phyloP scores from a whole-genome alignment of 768 basidiomycete species.

The Leccinellum albellum region DNA sequence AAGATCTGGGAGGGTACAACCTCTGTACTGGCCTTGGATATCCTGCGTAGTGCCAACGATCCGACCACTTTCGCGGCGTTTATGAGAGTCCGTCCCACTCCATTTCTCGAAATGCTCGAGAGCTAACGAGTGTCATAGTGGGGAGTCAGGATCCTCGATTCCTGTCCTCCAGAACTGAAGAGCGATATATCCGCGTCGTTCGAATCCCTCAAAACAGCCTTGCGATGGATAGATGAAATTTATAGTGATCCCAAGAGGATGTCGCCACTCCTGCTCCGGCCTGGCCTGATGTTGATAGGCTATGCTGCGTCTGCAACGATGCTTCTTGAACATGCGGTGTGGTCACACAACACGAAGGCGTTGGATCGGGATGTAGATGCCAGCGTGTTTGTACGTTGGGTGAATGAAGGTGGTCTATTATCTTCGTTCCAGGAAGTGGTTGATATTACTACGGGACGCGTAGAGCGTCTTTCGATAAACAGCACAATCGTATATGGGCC shows the following conservation, averaged over 20 bases:
- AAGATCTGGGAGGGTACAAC: slow-evolving; percentile 82
- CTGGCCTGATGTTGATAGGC: slow-evolving; percentile 57
- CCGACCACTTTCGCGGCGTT: slow-evolving; percentile 44
- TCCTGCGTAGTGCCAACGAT: slow-evolving; percentile 52
- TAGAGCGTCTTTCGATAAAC: slow-evolving; percentile 16
- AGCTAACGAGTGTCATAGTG: slow-evolving; percentile 39
- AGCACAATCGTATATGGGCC: slow-evolving; percentile 14
- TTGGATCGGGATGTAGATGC: slow-evolving; percentile 39
- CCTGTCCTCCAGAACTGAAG: slow-evolving; percentile 37
- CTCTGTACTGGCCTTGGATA: slow-evolving; percentile 64
- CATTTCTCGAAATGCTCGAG: background rate
- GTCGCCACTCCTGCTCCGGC: slow-evolving; percentile 49
- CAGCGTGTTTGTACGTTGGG: slow-evolving; percentile 54
- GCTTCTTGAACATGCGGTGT: slow-evolving; percentile 67
- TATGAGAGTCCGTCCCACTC: slow-evolving; percentile 39
- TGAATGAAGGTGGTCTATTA: slow-evolving; percentile 37
- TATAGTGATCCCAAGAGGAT: slow-evolving; percentile 36
- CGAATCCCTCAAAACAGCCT: slow-evolving; percentile 34
- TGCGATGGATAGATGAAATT: slow-evolving; percentile 38
- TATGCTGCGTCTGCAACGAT: slow-evolving; percentile 50
- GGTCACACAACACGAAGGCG: slow-evolving; percentile 40
- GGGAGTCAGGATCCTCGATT: slow-evolving; percentile 42
- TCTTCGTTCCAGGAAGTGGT: slow-evolving; percentile 24
- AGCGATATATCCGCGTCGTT: slow-evolving; percentile 29
- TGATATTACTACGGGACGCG: background rate